Percentiles rank a stretch among this genome's conserved stretches.
Evolutionary conservation across 306 rosid species (phyloP).

Genomic region (Corylus avellana): DNA sequence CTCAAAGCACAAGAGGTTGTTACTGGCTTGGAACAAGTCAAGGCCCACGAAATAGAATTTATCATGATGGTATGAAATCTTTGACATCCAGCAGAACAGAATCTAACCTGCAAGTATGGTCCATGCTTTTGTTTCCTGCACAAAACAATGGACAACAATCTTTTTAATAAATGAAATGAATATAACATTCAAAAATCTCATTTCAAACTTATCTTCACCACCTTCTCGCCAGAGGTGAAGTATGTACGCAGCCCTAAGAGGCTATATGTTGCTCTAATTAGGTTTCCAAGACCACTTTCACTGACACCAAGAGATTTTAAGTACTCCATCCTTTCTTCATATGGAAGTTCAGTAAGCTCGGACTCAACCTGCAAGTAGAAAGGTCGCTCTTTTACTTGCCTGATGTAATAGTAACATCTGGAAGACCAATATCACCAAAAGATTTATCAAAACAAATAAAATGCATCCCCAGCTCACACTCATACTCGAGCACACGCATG

Average conservation of each 20-base stretch:
- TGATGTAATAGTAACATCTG: conserved; percentile 17
- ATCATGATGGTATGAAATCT: conserved; percentile 8
- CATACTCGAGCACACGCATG: not conserved
- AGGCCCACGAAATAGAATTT: conserved; percentile 15
- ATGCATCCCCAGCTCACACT: not conserved
- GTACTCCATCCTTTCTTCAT: conserved; percentile 86
- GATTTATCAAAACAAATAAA: not conserved
- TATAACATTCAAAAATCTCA: conserved; percentile 8
- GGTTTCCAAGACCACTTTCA: conserved; percentile 96
- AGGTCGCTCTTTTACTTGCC: conserved; percentile 19
- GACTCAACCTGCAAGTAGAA: conserved; percentile 82
- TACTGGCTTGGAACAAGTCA: not conserved
- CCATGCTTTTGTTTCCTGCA: conserved; percentile 97
- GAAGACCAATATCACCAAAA: conserved; percentile 2
- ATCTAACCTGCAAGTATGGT: conserved; percentile 88
- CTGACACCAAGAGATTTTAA: conserved; percentile 85
- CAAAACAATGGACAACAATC: conserved; percentile 28
- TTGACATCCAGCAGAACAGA: conserved; percentile 21
- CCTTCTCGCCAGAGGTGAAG: conserved; percentile 99
- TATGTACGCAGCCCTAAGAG: conserved; percentile 86
- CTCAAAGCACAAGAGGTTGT: not conserved
- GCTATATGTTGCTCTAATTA: conserved; percentile 81
- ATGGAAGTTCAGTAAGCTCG: conserved; percentile 83
- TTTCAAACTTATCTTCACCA: conserved; percentile 34
- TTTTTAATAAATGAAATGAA: conserved; percentile 20